Base-by-base conservation (phyloP, 306 rosid species). In the Medicago truncatula region DNA sequence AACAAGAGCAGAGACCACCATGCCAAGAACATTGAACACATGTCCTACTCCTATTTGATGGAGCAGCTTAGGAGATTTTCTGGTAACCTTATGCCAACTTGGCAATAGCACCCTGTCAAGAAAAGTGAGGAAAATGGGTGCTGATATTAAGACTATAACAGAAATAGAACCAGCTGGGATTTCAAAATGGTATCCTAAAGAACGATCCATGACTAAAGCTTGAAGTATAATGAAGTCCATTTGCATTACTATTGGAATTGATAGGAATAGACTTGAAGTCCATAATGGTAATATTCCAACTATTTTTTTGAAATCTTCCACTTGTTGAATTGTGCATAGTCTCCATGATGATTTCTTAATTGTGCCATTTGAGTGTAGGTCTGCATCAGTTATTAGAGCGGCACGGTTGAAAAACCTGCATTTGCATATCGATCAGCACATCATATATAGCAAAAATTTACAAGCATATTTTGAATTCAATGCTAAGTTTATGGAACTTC, bases 151-250 rank as follows among this genome's bases (percentile, higher is more conserved):
- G 50, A 40, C 5, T 46, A 86, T 7, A 16, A 89, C 88, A 5
- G 0, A 0, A 21, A 86, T 20, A 13, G 91, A 87, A 0, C 84
- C 87, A 0, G 89, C 77, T 14, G 94, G 91, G 71, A 88, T 64
- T 77, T 80, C 31, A 14, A 92, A 89, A 67, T 83, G 83, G 1
- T 86, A 41, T 4, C 90, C 90, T 7, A 92, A 47, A 12, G 82
- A 83, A 75, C 88, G 88, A 74, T 92, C 88, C 90, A 74, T 85
- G 64, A 75, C 63, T 63, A 92, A 78, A 20, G 89, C 88, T 70
- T 92, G 93, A 31, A 92, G 90, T 67, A 92, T 50, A 25, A 84
- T 58, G 43, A 85, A 71, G 82, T 91, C 85, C 18, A 11, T 12
- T 58, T 62, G 87, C 36, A 88, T 49, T 56, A 47, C 88, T 9